Conservation (phyloP, 176 grass and related monocot species). For the Typha latifolia region DNA sequence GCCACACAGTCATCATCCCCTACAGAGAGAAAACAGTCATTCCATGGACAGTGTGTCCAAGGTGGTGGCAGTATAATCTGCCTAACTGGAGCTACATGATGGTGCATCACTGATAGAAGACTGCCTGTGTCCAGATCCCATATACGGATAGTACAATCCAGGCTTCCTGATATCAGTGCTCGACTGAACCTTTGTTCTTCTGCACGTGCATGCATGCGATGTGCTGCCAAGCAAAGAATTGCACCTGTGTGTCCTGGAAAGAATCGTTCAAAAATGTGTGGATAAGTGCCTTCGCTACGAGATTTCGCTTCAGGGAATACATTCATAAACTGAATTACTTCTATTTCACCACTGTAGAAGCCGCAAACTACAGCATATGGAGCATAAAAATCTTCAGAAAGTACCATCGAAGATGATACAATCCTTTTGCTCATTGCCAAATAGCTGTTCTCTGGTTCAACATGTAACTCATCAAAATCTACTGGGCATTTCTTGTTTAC, state of each 20-base stretch:
- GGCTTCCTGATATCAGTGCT: slow-evolving; percentile 70
- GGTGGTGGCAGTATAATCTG: slow-evolving; percentile 77
- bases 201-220: slow-evolving; percentile 39
- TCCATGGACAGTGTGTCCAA: slow-evolving; percentile 59
- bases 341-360: slow-evolving; percentile 89
- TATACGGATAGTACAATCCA: slow-evolving; percentile 59
- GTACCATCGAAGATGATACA: slow-evolving; percentile 86
- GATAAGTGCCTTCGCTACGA: slow-evolving; percentile 47
- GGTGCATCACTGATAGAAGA: slow-evolving; percentile 68
- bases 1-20: slow-evolving; percentile 84
- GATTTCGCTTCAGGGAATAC: slow-evolving; percentile 40
- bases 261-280: slow-evolving; percentile 63
- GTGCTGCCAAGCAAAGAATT: slow-evolving; percentile 84
- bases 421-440: slow-evolving; percentile 26
- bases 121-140: slow-evolving; percentile 74
- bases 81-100: slow-evolving; percentile 67
- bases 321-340: slow-evolving; percentile 77
- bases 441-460: slow-evolving; percentile 9
- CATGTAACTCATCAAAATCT: background rate
- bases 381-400: slow-evolving; percentile 62
- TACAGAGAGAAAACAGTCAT: slow-evolving; percentile 85
- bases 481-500: slow-evolving; percentile 11
- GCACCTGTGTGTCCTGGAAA: slow-evolving; percentile 76
- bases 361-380: slow-evolving; percentile 95
- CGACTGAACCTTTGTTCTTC: slow-evolving; percentile 37